Conservation (phyloP, 192 early-diverging fungal species). For the Allomyces arbusculus region DNA sequence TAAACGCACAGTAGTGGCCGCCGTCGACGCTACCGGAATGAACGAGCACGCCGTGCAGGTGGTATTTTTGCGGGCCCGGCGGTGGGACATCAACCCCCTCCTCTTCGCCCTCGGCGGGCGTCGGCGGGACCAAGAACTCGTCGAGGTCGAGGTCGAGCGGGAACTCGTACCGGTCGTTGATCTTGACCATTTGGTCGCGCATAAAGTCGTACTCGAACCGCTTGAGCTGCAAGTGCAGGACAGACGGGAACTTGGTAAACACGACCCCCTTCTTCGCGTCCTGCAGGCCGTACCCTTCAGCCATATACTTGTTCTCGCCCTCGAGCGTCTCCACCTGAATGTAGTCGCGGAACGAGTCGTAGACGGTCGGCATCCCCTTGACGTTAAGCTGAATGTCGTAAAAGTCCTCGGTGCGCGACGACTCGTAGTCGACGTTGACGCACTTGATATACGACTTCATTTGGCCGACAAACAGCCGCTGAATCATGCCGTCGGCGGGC, state of each 20-base stretch:
- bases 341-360: slow-evolving; percentile 81
- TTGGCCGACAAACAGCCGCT: slow-evolving; percentile 81
- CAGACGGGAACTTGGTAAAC: slow-evolving; percentile 78
- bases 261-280: slow-evolving; percentile 92
- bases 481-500: slow-evolving; percentile 74
- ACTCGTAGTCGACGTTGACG: slow-evolving; percentile 84
- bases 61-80: slow-evolving; percentile 48
- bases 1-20: slow-evolving; percentile 84
- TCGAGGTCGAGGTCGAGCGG: slow-evolving; percentile 66
- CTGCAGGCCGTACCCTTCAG: slow-evolving; percentile 88
- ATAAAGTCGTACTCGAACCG: slow-evolving; percentile 94
- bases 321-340: slow-evolving; percentile 76
- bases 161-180: slow-evolving; percentile 95
- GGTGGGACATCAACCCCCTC: slow-evolving; percentile 8
- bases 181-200: slow-evolving; percentile 78
- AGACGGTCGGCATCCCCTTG: slow-evolving; percentile 69
- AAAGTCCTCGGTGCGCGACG: slow-evolving; percentile 80
- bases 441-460: slow-evolving; percentile 97
- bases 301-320: slow-evolving; percentile 88
- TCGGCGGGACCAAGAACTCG: slow-evolving; percentile 43
- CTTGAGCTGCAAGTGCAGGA: slow-evolving; percentile 89
- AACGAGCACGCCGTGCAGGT: slow-evolving; percentile 84
- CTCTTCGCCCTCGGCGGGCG: slow-evolving; percentile 17
- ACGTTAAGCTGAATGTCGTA: slow-evolving; percentile 97
- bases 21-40: slow-evolving; percentile 83